These are phyloP conservation scores for Aristolochia californica DNA, from an alignment of 164 flowering plant species.

Conservation along the genomic window DNA sequence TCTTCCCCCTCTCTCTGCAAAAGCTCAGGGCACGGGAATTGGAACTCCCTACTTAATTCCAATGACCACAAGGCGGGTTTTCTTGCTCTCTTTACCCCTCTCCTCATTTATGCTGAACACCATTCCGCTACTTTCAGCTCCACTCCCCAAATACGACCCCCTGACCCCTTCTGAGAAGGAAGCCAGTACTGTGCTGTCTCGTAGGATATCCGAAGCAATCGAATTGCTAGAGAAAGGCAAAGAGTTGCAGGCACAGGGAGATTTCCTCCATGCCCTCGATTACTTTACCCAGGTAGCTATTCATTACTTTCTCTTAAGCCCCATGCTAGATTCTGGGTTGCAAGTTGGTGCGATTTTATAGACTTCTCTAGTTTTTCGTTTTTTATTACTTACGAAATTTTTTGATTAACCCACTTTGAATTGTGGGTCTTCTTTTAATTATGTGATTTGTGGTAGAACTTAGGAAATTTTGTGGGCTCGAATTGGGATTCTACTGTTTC, in stretches of 20 bases:
- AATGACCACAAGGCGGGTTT: constrained; percentile 17
- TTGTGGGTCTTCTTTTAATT: too few relatives aligned
- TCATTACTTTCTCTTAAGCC: neutral
- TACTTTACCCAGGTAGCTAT: constrained; percentile 42
- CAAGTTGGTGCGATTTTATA: too few relatives aligned
- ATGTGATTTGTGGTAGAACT: too few relatives aligned
- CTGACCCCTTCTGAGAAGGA: constrained; percentile 33
- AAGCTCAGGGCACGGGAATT: neutral
- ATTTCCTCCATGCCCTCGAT: constrained; percentile 38
- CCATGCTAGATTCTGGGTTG: neutral
- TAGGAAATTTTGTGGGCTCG: too few relatives aligned
- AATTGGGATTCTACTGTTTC: too few relatives aligned
- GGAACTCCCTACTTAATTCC: neutral
- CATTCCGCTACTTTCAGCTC: constrained; percentile 10
- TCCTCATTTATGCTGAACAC: constrained; percentile 7
- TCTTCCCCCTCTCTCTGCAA: neutral
- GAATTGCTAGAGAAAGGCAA: constrained; percentile 47
- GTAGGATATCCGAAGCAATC: constrained; percentile 34
- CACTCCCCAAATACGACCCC: constrained; percentile 30
- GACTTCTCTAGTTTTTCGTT: neutral
- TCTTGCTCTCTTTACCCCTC: constrained; percentile 26
- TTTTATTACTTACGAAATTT: neutral
- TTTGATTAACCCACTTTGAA: neutral
- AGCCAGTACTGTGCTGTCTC: constrained; percentile 27
- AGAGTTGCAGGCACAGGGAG: constrained; percentile 57